Evolutionary conservation across 1,284 basidiomycete genomes (phyloP).

Genomic region (Anthracocystis panici-leucophaei): DNA sequence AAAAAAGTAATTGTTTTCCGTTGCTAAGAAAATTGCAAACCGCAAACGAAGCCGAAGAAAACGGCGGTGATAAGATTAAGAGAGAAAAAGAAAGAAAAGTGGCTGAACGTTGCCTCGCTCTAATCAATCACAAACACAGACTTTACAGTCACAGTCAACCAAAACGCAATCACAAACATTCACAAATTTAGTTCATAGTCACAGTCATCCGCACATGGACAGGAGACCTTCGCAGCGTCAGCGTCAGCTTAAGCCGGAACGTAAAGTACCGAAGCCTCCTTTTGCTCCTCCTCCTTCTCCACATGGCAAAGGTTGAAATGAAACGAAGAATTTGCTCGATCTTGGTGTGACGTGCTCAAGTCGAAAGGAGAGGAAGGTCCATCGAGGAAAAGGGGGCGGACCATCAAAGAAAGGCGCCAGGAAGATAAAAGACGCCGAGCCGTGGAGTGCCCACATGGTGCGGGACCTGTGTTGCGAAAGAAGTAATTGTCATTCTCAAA

Average conservation of each 20-base stretch:
- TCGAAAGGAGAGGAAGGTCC: not conserved
- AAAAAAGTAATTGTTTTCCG: not conserved
- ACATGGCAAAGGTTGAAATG: slow-evolving; percentile 9
- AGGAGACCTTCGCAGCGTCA: not conserved
- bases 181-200: not conserved
- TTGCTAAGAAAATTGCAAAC: not conserved
- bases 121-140: slow-evolving; percentile 9
- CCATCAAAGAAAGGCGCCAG: not conserved
- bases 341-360: no score
- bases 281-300: not conserved
- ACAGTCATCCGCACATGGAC: not conserved
- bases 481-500: no score
- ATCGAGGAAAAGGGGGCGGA: not conserved
- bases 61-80: not conserved
- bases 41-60: slow-evolving; percentile 1
- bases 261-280: not conserved
- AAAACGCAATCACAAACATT: no score
- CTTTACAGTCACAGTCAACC: slow-evolving; percentile 1
- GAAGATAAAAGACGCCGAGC: slow-evolving; percentile 1
- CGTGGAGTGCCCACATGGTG: not conserved
- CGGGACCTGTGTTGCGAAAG: not conserved
- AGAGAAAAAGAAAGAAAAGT: not conserved
- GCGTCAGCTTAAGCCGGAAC: not conserved
- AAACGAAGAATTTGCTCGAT: not conserved
- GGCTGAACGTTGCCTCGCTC: slow-evolving; percentile 7